These are phyloP conservation scores for Fagopyrum tataricum DNA, from an alignment of 148 eudicot genomes.

Conservation along the genomic window DNA sequence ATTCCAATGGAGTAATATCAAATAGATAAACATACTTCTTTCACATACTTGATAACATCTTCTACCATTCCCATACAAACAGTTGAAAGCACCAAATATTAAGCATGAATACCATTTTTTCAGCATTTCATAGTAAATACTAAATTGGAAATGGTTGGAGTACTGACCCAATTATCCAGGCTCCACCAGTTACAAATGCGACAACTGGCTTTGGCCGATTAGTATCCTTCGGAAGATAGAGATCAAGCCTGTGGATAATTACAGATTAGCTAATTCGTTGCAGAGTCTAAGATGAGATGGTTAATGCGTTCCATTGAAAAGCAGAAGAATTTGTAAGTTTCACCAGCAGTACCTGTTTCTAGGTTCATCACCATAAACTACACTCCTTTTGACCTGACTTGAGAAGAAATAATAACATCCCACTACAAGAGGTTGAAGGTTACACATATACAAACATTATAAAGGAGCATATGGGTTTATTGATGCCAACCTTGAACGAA, in stretches of 20 bases:
- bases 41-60: background rate
- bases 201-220: slow-evolving; percentile 9
- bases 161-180: slow-evolving; percentile 18
- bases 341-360: slow-evolving; percentile 40
- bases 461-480: background rate
- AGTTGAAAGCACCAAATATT: background rate
- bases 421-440: background rate
- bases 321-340: background rate
- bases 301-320: background rate
- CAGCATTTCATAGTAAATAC: background rate
- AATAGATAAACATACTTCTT: background rate
- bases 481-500: slow-evolving; percentile 49
- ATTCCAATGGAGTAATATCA: background rate
- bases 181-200: slow-evolving; percentile 7
- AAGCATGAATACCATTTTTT: background rate
- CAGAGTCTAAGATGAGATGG: background rate
- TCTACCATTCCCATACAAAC: background rate
- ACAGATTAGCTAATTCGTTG: background rate
- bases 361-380: slow-evolving; percentile 57
- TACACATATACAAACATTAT: background rate
- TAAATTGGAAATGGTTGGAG: background rate
- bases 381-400: slow-evolving; percentile 41
- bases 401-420: slow-evolving; percentile 23
- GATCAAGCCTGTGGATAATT: slow-evolving; percentile 15
- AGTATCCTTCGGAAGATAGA: slow-evolving; percentile 7